Evolutionary conservation across 2,329 filamentous ascomycete species (phyloP), one percentile per base, ranked within the genome.

Genomic region (Drechslerella coelobrocha): DNA sequence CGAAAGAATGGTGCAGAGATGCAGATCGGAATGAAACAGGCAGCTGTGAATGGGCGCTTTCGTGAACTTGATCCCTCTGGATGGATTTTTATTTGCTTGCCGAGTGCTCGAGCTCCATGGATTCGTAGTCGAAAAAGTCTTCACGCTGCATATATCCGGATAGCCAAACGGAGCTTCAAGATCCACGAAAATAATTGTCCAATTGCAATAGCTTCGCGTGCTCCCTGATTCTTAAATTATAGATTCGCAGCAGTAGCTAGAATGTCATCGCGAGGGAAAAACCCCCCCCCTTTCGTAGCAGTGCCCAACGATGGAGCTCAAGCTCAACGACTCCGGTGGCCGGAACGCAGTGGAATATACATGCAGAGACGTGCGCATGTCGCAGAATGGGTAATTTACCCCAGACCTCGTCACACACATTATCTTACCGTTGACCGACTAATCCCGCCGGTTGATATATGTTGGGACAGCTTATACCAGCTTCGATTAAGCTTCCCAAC

Each of bases 11-110:
- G 6, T 19, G 4, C 12, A 39, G 34, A 34, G 34, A 39, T 39
- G 34, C 5, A 39, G 12, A 39, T 39, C 34, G 12, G 34, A 26
- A 54, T 59, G 61, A 66, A 66, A 59, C 61, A 59, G 1, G 26
- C 34, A 34, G 45, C 61, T 66, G 34, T 6, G 34, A 39, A 39
- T 14, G 12, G 12, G 17, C 34, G 34, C 4, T 14, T 39, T 39
- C 34, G 34, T 14, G 12, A 14, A 2, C 7, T 10, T 39, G 17
- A 39, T 14, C 34, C 12, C 29, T n/a, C n/a, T n/a, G n/a, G n/a
- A n/a, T n/a, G n/a, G 29, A 6, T 6, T 34, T 7, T n/a, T 10
- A 39, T 14, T 5, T 39, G 12, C 5, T 14, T 39, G 34, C 12
- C 12, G 34, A 39, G 34, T 14, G 34, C 34, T 39, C 12, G 34